Evolutionary conservation across 371 early-diverging fungal genomes (phyloP), one percentile per base, ranked within the genome.

Genomic region (Nematocida ausubeli): DNA sequence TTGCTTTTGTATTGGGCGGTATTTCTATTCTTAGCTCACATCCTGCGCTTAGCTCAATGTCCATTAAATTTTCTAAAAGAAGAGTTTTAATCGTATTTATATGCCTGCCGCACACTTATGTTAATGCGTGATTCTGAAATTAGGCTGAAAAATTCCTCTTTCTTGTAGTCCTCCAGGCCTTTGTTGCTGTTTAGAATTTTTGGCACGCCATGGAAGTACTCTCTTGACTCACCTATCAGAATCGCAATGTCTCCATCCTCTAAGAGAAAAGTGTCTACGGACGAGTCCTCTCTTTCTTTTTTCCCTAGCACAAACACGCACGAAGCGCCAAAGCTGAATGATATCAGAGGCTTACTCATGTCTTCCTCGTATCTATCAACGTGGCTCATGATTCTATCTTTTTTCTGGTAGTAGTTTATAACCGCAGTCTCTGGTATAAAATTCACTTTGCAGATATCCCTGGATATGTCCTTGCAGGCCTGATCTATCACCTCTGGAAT

Each of bases 351-450:
- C 2, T 93, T 92, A 24, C 88, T 88, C 89, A 90, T 91, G 83
- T 92, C 92, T 28, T 89, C 81, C 82, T 95, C 96, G 65, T 91
- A 91, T 60, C 91, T 87, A 83, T 95, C 96, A 26, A 93, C 92
- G 85, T 95, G 96, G 6, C 90, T 93, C 88, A 91, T 93, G 64
- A 95, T 84, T 2, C 91, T 86, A 83, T 93, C 92, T 47, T 88
- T 87, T 57, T 88, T 87, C 62, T 91, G 91, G 80, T 95, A 95
- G 82, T 90, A 94, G 82, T 95, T 95, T 39, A 95, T 82, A 2
- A 95, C 91, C 12, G 95, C 96, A 5, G 93, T 95, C 83, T 95
- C 92, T 44, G 93, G 88, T 6, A 26, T 32, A 40, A 66, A 75
- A 16, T 22, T 32, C 4, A 51, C 55, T 40, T 55, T 52, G 68